Evolutionary conservation across 2,329 filamentous ascomycete species (phyloP).

Genomic region (Claviceps capensis): DNA sequence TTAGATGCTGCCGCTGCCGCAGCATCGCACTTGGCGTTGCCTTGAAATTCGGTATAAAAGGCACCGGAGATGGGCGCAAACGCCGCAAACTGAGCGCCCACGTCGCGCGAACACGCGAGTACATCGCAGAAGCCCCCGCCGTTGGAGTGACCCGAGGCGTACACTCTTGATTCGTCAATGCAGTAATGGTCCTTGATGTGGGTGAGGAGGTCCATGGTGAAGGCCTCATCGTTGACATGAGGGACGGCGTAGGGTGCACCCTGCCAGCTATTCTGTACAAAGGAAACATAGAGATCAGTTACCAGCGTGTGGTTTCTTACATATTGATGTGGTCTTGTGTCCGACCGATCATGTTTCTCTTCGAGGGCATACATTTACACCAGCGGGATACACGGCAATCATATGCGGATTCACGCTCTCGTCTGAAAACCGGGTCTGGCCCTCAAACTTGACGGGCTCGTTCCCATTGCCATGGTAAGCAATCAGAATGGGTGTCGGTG

Average conservation of each 20-base stretch:
- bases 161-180: slow-evolving; percentile 27
- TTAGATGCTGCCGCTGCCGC: slow-evolving; percentile 9
- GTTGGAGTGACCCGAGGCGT: slow-evolving; percentile 30
- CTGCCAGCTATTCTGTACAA: slow-evolving; percentile 25
- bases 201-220: slow-evolving; percentile 28
- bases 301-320: background rate
- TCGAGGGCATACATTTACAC: slow-evolving; percentile 18
- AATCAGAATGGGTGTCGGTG: slow-evolving; percentile 26
- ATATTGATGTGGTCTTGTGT: background rate
- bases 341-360: background rate
- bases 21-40: slow-evolving; percentile 18
- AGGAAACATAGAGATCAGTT: background rate
- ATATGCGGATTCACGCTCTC: slow-evolving; percentile 21
- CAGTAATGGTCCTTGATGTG: slow-evolving; percentile 23
- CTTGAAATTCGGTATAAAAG: slow-evolving; percentile 24
- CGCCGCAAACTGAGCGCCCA: slow-evolving; percentile 25
- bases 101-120: slow-evolving; percentile 24
- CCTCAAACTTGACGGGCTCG: slow-evolving; percentile 20
- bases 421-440: slow-evolving; percentile 22
- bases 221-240: slow-evolving; percentile 24
- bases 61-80: slow-evolving; percentile 28
- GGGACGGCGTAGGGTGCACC: slow-evolving; percentile 22
- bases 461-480: slow-evolving; percentile 31
- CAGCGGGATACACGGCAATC: slow-evolving; percentile 32
- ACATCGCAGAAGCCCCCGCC: slow-evolving; percentile 30